Base-by-base conservation (phyloP, 2,329 filamentous ascomycete species). In the Dactylonectria macrodidyma region DNA sequence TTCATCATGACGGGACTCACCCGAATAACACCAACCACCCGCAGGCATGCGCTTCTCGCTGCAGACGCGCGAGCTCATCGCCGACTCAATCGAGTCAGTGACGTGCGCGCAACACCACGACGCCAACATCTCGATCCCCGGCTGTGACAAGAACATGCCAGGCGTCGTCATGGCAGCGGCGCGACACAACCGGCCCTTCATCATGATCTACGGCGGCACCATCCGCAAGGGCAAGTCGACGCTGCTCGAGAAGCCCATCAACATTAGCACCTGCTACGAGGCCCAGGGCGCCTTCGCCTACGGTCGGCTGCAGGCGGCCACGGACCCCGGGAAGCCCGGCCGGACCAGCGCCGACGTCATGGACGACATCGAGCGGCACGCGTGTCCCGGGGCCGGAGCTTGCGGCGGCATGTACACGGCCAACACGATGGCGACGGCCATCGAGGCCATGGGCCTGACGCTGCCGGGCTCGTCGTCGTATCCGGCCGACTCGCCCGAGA, bases 111-210 rank as follows among this genome's bases (percentile, higher is more conserved):
- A 98, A 79, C 92, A 93, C 74, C 94, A 98, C 81, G 95, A 98
- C 79, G 95, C 95, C 66, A 97, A 95, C 80, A 95, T 98, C 79
- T 91, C 93, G 34, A 95, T 98, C 74, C 95, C 95, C 0, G 95
- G 95, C 11, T 98, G 95, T 80, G 95, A 98, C 84, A 98, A 98
- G 88, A 98, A 98, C 81, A 98, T 98, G 95, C 95, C 95, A 0
- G 95, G 95, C 71, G 92, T 93, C 16, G 86, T 96, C 70, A 97
- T 97, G 91, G 95, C 93, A 0, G 95, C 96, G 77, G 94, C 93
- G 14, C 89, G 95, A 65, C 94, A 97, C 82, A 98, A 98, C 82
- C 89, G 95, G 10, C 95, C 95, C 4, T 96, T 94, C 55, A 85
- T 98, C 78, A 97, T 98, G 95, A 92, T 98, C 67, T 98, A 98